Conservation (phyloP, 164 flowering plant species). For the Warburgia ugandensis region DNA sequence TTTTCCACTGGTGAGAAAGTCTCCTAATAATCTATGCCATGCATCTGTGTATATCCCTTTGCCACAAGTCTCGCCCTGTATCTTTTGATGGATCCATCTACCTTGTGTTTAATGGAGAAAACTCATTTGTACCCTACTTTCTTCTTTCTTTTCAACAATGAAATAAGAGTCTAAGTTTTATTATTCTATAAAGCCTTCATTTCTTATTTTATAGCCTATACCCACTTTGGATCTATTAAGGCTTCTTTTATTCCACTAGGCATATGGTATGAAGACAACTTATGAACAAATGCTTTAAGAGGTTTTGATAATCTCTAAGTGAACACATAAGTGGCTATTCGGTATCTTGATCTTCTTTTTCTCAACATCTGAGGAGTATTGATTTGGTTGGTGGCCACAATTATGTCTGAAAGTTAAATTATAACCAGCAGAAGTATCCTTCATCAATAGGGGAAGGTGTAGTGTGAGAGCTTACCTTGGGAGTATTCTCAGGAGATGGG, state of each 20-base stretch:
- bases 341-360: neutral
- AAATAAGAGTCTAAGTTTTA: neutral
- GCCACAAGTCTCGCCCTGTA: too few species aligned
- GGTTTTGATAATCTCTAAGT: conserved; percentile 1
- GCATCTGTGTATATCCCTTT: too few species aligned
- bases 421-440: neutral
- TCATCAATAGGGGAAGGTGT: neutral
- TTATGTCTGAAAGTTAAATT: conserved; percentile 6
- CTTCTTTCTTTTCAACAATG: neutral
- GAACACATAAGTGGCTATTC: conserved; percentile 3
- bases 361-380: neutral
- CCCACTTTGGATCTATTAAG: neutral
- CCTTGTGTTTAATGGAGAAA: too few species aligned
- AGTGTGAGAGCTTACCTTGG: conserved; percentile 1
- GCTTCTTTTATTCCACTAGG: conserved; percentile 2
- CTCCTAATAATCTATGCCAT: neutral
- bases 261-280: neutral
- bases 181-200: neutral
- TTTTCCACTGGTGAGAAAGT: conserved; percentile 4
- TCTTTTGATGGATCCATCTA: too few species aligned
- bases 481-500: conserved; percentile 8
- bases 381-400: neutral
- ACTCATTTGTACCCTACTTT: neutral
- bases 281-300: neutral
- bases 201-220: neutral